These are phyloP conservation scores for Eimeria tenella DNA, from an alignment of 169 alveolate species.

Conservation along the genomic window DNA sequence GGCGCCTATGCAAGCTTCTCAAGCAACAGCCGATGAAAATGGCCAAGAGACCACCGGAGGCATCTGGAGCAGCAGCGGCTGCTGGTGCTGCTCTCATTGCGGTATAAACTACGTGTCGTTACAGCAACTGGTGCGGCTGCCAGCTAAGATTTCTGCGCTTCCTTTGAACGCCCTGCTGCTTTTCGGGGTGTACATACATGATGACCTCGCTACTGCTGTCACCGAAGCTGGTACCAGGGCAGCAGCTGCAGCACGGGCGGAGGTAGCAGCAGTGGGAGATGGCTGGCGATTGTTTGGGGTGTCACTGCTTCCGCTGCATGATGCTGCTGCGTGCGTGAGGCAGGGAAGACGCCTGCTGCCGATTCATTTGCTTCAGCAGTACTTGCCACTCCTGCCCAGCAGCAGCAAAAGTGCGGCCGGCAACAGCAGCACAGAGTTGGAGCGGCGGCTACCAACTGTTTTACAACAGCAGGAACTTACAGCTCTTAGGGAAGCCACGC, in stretches of 20 bases:
- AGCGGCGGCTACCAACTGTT: not conserved
- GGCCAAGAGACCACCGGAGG: not conserved
- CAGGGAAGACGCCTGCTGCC: slow-evolving; percentile 47
- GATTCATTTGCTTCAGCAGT: slow-evolving; percentile 26
- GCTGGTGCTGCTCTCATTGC: slow-evolving; percentile 13
- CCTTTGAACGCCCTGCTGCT: slow-evolving; percentile 23
- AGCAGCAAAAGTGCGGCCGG: not conserved
- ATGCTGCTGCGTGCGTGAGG: slow-evolving; percentile 28
- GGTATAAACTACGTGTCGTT: not conserved
- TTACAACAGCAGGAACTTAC: slow-evolving; percentile 1
- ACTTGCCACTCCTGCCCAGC: slow-evolving; percentile 46
- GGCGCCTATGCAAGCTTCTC: no score
- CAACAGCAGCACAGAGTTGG: not conserved
- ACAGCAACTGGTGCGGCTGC: slow-evolving; percentile 53
- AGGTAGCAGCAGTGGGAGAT: slow-evolving; percentile 30
- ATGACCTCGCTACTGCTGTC: not conserved
- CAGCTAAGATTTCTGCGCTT: not conserved
- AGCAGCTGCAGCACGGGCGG: not conserved
- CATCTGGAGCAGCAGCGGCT: slow-evolving; percentile 31
- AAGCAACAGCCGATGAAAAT: not conserved
- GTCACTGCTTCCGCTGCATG: slow-evolving; percentile 6
- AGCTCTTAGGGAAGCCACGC: slow-evolving; percentile 14
- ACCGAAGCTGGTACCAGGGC: not conserved
- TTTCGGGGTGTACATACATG: not conserved
- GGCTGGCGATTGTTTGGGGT: slow-evolving; percentile 40